phyloP scores from a whole-genome alignment of 768 basidiomycete genomes.

The Termitomyces sp. region DNA sequence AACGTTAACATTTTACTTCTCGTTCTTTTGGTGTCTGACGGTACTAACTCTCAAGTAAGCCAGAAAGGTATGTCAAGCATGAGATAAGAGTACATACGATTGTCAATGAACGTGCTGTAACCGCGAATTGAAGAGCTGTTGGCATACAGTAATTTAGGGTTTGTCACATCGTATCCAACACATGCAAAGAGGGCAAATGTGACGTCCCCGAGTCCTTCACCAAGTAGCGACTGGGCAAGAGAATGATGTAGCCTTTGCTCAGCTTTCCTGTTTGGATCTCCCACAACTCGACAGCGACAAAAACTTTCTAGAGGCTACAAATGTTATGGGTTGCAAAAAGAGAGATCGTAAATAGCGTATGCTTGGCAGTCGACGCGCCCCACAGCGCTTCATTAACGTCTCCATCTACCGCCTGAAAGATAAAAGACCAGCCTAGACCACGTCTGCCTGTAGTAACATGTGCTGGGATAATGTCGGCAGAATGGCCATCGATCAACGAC shows the following conservation, averaged over 20 bases:
- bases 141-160: slow-evolving; percentile 11
- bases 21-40: slow-evolving; percentile 1
- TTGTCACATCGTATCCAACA: not conserved
- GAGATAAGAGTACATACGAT: slow-evolving; percentile 3
- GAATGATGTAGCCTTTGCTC: not conserved
- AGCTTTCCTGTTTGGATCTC: not conserved
- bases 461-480: not conserved
- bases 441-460: slow-evolving; percentile 1
- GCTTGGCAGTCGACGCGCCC: not conserved
- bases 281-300: not conserved
- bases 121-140: slow-evolving; percentile 11
- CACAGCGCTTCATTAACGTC: not conserved
- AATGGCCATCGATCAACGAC: not conserved
- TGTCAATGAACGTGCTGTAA: slow-evolving; percentile 11
- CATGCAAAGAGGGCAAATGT: slow-evolving; percentile 17
- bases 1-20: slow-evolving; percentile 12
- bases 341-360: slow-evolving; percentile 1
- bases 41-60: slow-evolving; percentile 1
- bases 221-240: slow-evolving; percentile 9
- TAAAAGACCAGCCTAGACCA: slow-evolving; percentile 10
- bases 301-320: not conserved
- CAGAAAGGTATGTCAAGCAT: not conserved
- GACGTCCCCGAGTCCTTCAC: slow-evolving; percentile 10
- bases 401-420: not conserved
- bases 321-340: slow-evolving; percentile 1